These are phyloP conservation scores for Cairneyella variabilis DNA, from an alignment of 495 filamentous ascomycete species.

Conservation along the genomic window DNA sequence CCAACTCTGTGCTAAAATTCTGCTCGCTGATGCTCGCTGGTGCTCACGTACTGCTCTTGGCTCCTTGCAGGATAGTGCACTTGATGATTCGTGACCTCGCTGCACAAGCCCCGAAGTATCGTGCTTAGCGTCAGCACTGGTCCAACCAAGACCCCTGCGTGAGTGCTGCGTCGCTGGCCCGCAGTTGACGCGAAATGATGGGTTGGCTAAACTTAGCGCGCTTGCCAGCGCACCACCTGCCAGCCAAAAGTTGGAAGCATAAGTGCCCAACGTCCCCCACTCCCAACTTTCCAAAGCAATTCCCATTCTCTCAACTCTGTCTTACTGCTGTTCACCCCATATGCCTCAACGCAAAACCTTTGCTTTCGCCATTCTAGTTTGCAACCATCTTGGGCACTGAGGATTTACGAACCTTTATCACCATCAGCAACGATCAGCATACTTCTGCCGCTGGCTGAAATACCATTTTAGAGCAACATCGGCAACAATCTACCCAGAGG, in stretches of 20 bases:
- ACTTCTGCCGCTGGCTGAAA: slow-evolving; percentile 14
- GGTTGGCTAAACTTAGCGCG: slow-evolving; percentile 20
- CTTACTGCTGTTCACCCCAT: slow-evolving; percentile 4
- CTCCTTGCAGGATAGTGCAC: neutral
- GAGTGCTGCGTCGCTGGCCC: slow-evolving; percentile 9
- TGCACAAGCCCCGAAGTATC: slow-evolving; percentile 21
- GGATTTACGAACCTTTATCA: neutral
- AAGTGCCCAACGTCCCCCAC: slow-evolving; percentile 19
- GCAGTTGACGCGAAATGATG: slow-evolving; percentile 18
- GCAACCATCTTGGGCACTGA: too few species aligned
- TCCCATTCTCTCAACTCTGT: neutral
- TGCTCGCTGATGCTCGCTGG: neutral
- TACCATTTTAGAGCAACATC: neutral
- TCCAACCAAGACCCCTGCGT: slow-evolving; percentile 19
- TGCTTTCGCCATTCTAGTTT: slow-evolving; percentile 12
- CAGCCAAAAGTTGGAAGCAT: slow-evolving; percentile 13
- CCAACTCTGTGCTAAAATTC: slow-evolving; percentile 1
- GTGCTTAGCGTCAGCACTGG: slow-evolving; percentile 1
- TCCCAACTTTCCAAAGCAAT: slow-evolving; percentile 4
- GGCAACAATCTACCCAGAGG: slow-evolving; percentile 9
- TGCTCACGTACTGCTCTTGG: too few species aligned
- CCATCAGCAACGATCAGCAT: neutral
- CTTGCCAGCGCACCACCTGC: slow-evolving; percentile 22
- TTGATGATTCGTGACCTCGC: slow-evolving; percentile 19
- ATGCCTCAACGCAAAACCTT: slow-evolving; percentile 7